Conservation (phyloP, 192 early-diverging fungal genomes). For the Entomortierella parvispora region DNA sequence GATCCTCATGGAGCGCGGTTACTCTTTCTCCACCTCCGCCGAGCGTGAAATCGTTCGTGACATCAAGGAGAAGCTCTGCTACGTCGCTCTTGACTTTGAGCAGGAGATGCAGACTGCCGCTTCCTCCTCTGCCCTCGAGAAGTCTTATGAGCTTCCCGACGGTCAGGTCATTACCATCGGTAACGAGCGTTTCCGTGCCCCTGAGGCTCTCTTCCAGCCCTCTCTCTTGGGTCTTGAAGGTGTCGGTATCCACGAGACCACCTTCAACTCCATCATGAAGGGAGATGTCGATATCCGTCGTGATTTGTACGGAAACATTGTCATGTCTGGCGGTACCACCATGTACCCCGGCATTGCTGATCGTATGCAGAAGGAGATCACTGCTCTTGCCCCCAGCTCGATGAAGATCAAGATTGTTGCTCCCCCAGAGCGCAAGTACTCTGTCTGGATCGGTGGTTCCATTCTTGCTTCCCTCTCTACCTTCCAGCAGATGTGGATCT, state of each 20-base stretch:
- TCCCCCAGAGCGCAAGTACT: slow-evolving; percentile 99
- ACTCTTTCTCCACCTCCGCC: slow-evolving; percentile 94
- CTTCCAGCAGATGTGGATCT: slow-evolving; percentile 99
- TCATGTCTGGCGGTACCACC: slow-evolving; percentile 96
- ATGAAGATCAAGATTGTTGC: slow-evolving; percentile 99
- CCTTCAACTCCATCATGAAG: slow-evolving; percentile 97
- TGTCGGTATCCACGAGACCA: slow-evolving; percentile 95
- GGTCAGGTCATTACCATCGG: slow-evolving; percentile 98
- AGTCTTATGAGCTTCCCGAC: slow-evolving; percentile 98
- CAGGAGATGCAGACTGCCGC: slow-evolving; percentile 97
- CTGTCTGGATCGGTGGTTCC: slow-evolving; percentile 99
- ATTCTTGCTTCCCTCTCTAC: slow-evolving; percentile 97
- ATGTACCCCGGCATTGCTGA: slow-evolving; percentile 98
- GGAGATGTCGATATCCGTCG: slow-evolving; percentile 97
- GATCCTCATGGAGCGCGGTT: slow-evolving; percentile 95
- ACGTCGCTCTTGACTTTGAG: slow-evolving; percentile 97
- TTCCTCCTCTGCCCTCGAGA: slow-evolving; percentile 92
- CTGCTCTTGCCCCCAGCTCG: slow-evolving; percentile 91
- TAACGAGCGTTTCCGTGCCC: slow-evolving; percentile 97
- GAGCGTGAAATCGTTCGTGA: slow-evolving; percentile 99
- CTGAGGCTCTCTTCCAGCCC: slow-evolving; percentile 98
- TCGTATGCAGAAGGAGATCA: slow-evolving; percentile 98
- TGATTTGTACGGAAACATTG: slow-evolving; percentile 96
- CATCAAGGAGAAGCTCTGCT: slow-evolving; percentile 99
- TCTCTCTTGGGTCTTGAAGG: slow-evolving; percentile 90